Base-by-base conservation (phyloP, 805 yeast species). In the Candida xyloterini region DNA sequence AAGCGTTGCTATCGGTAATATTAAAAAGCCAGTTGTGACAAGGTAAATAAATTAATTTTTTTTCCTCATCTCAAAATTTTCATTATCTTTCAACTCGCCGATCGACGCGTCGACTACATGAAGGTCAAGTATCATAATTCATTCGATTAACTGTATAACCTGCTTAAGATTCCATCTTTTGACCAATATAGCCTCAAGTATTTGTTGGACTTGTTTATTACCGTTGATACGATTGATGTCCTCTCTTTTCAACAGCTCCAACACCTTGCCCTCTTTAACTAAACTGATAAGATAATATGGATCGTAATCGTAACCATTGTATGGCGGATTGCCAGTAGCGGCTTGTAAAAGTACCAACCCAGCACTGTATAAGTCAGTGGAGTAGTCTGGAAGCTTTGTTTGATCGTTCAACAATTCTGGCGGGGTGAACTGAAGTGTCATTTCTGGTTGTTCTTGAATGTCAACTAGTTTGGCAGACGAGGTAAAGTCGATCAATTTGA, bases 401-500 rank as follows among this genome's bases (percentile, higher is more conserved):
- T 53, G 53, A 30, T 56, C 37, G 11, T 48, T 27, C 9, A 72
- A 39, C 14, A 75, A 48, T 40, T 71, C 76, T 1, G 79, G 79
- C 1, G 79, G 72, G 8, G 73, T 59, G 52, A 66, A 75, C 28
- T 65, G 69, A 18, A 71, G 55, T 1, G 78, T 59, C 49, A 60
- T 56, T 15, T 53, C 60, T 3, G 55, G 65, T 46, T 49, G 48
- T 27, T 44, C 56, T 10, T 27, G 46, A 10, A 46, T 30, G 26
- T 42, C 63, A 18, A 49, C 47, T 11, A 33, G 33, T 16, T 42
- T 36, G 24, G 44, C 48, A 13, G 71, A 63, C 5, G 75, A 68
- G 1, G 78, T 65, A 48, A 75, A 72, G 56, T 75, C 81, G 22
- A 68, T 68, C n/a, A 74, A 47, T 42, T 66, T 68, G 45, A 71